Percentiles rank a stretch among this genome's conserved stretches.
These are phyloP conservation scores for Vishniacozyma victoriae DNA, from an alignment of 768 basidiomycete genomes.

Conservation along the genomic window DNA sequence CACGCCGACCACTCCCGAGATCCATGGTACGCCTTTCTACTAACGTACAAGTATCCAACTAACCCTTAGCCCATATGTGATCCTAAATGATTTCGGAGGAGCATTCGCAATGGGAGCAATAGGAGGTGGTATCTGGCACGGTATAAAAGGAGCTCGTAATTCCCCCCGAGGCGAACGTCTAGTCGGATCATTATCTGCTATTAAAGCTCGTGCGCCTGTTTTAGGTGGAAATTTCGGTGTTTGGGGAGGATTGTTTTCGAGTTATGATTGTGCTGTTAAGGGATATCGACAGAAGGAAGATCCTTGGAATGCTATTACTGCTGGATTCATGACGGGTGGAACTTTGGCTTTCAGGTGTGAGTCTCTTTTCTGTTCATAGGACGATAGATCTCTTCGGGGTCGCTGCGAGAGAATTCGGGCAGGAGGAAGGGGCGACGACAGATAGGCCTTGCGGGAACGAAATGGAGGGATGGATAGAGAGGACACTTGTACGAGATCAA, in stretches of 20 bases:
- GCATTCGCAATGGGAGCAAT: constrained; percentile 97
- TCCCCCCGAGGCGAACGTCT: constrained; percentile 94
- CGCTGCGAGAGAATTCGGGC: background rate
- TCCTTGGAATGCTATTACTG: constrained; percentile 97
- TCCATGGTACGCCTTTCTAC: constrained; percentile 61
- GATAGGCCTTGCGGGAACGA: background rate
- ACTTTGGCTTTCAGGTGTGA: constrained; percentile 87
- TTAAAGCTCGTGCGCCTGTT: constrained; percentile 96
- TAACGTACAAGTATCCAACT: background rate
- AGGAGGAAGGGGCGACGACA: background rate
- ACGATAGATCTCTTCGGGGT: background rate
- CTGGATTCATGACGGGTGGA: constrained; percentile 97
- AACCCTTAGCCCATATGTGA: constrained; percentile 80
- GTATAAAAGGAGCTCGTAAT: constrained; percentile 94
- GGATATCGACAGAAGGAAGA: constrained; percentile 95
- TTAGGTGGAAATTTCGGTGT: constrained; percentile 86
- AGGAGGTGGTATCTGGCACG: constrained; percentile 97
- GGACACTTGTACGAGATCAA: background rate
- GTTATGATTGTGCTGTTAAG: constrained; percentile 97
- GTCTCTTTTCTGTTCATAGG: constrained; percentile 44
- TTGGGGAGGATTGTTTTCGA: constrained; percentile 88
- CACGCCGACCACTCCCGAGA: constrained; percentile 90
- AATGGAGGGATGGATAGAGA: no score
- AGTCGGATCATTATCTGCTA: constrained; percentile 86
- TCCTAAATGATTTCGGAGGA: constrained; percentile 96